phyloP scores from a whole-genome alignment of 352 stramenopile species.

The Phytophthora chlamydospora region DNA sequence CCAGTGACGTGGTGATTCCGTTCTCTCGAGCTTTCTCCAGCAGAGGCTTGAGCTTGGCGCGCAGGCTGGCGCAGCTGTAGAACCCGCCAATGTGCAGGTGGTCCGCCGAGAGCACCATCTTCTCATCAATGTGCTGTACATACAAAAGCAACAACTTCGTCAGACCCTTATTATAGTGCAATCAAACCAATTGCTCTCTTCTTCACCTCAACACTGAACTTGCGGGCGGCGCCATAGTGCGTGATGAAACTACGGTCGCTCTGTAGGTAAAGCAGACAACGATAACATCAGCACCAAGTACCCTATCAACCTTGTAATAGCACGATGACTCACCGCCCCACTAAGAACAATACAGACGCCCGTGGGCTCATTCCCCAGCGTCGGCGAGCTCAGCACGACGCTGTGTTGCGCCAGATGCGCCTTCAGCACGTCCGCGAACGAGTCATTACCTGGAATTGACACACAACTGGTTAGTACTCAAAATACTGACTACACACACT shows the following conservation, averaged over 20 bases:
- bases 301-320: background rate
- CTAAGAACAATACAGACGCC: conserved; percentile 85
- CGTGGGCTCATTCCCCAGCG: conserved; percentile 48
- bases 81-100: conserved; percentile 86
- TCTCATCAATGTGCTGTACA: conserved; percentile 68
- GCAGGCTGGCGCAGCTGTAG: conserved; percentile 75
- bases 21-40: conserved; percentile 59
- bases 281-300: conserved; percentile 4
- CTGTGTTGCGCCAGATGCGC: conserved; percentile 46
- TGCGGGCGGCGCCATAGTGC: conserved; percentile 73
- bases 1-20: conserved; percentile 78
- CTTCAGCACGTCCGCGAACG: conserved; percentile 51
- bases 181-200: background rate
- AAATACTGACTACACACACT: background rate
- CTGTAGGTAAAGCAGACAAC: conserved; percentile 23
- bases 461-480: background rate
- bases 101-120: conserved; percentile 55
- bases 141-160: background rate
- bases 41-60: conserved; percentile 62
- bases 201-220: conserved; percentile 65
- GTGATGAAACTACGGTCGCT: conserved; percentile 85
- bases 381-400: conserved; percentile 54
- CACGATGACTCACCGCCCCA: conserved; percentile 44
- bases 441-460: conserved; percentile 43
- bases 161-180: background rate